Base-by-base conservation (phyloP, 176 grass and related monocot species). In the Lolium multiflorum region DNA sequence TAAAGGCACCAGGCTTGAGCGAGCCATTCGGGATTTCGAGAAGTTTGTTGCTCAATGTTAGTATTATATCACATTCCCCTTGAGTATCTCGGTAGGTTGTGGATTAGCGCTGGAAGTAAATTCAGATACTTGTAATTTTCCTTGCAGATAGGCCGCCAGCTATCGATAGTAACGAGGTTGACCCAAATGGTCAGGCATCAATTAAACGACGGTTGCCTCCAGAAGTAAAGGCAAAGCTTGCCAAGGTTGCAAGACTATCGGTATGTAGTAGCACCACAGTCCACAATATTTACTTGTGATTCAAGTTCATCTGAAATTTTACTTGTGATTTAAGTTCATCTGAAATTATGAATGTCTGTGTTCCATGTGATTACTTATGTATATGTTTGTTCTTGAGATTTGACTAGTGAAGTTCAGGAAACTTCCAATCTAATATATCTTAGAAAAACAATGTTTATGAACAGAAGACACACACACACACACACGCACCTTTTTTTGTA, bases 231-330 rank as follows among this genome's bases (percentile, higher is more conserved):
- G 89, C 87, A 87, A 99, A 94, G 74, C 97, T 99, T 66, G 90
- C 94, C 74, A 99, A 97, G 89, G 97, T 99, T 94, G 97, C 97
- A 81, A 94, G 94, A 93, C 59, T 99, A 82, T 97, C 97, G 90
- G 97, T 99, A 94, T 82, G 92, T 91, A 37, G 74, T 70, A 83
- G 11, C 54, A 82, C 39, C 48, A 49, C 37, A 73, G 71, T 65
- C 39, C 35, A 49, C 26, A 68, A 79, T 65, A 77, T 85, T 72
- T 69, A 57, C 52, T 77, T 87, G 47, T 85, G 43, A 63, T 77
- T 81, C 12, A 44, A 67, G n/a, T 35, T 35, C 31, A 35, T 35
- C 31, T 35, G 31, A 35, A 35, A 35, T 35, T 85, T 72, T 69
- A 57, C 52, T 77, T 87, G 47, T 85, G 43, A 63, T 78, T 82